Base-by-base conservation (phyloP, 306 rosid species). In the Vicia sativa region DNA sequence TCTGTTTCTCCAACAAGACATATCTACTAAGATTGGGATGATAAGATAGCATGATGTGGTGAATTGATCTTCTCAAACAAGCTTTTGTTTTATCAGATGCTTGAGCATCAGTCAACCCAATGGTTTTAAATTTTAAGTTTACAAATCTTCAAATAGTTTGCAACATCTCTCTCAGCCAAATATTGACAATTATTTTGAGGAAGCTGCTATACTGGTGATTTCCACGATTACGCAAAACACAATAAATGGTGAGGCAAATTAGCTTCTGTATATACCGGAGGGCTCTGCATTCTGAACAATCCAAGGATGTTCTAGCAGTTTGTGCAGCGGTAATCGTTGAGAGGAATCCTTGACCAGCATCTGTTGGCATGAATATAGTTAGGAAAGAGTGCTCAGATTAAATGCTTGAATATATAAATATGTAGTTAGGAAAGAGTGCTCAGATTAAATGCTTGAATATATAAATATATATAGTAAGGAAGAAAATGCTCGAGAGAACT, bases 301-400 rank as follows among this genome's bases (percentile, higher is more conserved):
- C 98, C 98, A 93, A 39, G 96, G 96, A 68, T 93, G 98, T 70
- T 93, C 98, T 26, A 93, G 89, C 55, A 93, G 89, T 78, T 93
- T 93, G 86, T 93, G 95, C 41, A 93, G 75, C 4, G 95, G 90
- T 72, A 93, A 82, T 57, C 98, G 95, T 55, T 88, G 78, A 37
- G 90, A 77, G 38, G 95, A 87, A 72, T 90, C 95, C 83, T 90
- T 93, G 63, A 93, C 91, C 68, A 93, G 90, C 98, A 93, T 93
- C 98, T 93, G 80, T 78, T 19, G 6, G 19, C 43, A 2, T 10
- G 55, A 50, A 18, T 8, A 29, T 15, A 10, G 64, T 6, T 62
- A 38, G 14, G 31, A 64, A 68, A 8, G n/a, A 57, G 23, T 39
- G 26, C 25, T 78, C 16, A 65, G 50, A 29, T 31, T 49, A 58